Conservation (phyloP, 2,329 filamentous ascomycete species). For the Penicillium griseofulvum region DNA sequence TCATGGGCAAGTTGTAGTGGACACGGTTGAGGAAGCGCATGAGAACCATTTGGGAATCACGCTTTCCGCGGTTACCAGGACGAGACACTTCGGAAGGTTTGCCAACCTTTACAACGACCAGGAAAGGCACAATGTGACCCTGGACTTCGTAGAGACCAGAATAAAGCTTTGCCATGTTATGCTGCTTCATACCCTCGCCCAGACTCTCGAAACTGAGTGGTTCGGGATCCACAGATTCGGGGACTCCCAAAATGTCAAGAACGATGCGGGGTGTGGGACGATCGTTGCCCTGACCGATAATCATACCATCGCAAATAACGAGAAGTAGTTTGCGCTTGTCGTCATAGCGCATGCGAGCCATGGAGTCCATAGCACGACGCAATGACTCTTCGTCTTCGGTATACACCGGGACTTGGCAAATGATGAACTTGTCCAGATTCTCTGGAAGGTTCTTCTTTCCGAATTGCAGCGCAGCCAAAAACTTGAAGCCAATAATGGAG, state of each 20-base stretch:
- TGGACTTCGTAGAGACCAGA: conserved; percentile 97
- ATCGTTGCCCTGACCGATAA: conserved; percentile 93
- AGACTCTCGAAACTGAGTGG: conserved; percentile 95
- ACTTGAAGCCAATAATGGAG: conserved; percentile 88
- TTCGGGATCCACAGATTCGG: conserved; percentile 89
- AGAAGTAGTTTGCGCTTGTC: conserved; percentile 94
- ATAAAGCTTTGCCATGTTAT: conserved; percentile 99
- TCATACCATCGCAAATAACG: conserved; percentile 95
- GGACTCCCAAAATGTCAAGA: conserved; percentile 92
- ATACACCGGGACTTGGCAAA: conserved; percentile 95
- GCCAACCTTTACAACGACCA: conserved; percentile 95
- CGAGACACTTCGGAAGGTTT: conserved; percentile 71
- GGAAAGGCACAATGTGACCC: conserved; percentile 94
- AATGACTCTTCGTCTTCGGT: conserved; percentile 98
- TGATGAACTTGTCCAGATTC: conserved; percentile 96
- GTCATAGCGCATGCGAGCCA: conserved; percentile 92
- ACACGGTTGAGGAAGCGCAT: conserved; percentile 99
- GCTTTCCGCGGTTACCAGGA: conserved; percentile 96
- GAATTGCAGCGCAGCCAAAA: conserved; percentile 93
- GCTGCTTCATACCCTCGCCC: conserved; percentile 92
- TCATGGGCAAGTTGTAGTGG: conserved; percentile 96
- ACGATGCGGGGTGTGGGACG: conserved; percentile 96
- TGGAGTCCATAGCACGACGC: conserved; percentile 93
- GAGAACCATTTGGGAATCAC: conserved; percentile 96
- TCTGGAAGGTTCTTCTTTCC: conserved; percentile 87